Evolutionary conservation across 257 asterid species (phyloP), one percentile per base, ranked within the genome.

Genomic region (Cynanchum wilfordii): DNA sequence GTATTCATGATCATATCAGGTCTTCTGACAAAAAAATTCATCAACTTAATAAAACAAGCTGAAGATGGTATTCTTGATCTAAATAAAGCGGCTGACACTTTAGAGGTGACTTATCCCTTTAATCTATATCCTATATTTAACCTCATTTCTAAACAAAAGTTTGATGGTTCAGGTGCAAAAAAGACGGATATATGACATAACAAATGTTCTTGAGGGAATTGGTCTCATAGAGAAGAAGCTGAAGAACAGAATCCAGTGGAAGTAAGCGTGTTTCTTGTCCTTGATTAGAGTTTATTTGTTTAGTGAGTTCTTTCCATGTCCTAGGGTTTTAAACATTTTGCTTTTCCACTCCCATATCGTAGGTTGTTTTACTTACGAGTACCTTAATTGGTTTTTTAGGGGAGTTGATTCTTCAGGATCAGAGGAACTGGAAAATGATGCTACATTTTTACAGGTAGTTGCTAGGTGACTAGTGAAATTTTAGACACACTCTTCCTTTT

Each of bases 171-270:
- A 86, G 89, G 89, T 86, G 79, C 89, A 86, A 68, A 86, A 86
- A 77, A 79, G 89, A 80, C 86, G 97, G 73, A 93, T 93, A 78
- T 93, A 93, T 80, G 97, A 90, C 81, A 93, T 93, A 73, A 93
- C 98, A 47, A 93, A 90, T 83, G 98, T 93, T 75, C 98, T 93
- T 73, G 98, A 93, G 80, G 98, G 98, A 68, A 93, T 93, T 82
- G 95, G 96, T 79, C 97, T 90, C 40, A 93, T 93, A 76, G 98
- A 93, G 80, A 90, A 90, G 92, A 93, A 90, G 84, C 90, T 87
- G 73, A 93, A 93, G 85, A 90, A 90, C 87, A 87, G 86, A 79
- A 86, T 86, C 68, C 85, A 40, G 72, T 86, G 87, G 87, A 83
- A 83, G 89, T 86, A 83, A 81, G 84, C 73, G 57, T 73, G 51